Conservation (phyloP, 2,329 filamentous ascomycete species). For the Emydomyces testavorans region DNA sequence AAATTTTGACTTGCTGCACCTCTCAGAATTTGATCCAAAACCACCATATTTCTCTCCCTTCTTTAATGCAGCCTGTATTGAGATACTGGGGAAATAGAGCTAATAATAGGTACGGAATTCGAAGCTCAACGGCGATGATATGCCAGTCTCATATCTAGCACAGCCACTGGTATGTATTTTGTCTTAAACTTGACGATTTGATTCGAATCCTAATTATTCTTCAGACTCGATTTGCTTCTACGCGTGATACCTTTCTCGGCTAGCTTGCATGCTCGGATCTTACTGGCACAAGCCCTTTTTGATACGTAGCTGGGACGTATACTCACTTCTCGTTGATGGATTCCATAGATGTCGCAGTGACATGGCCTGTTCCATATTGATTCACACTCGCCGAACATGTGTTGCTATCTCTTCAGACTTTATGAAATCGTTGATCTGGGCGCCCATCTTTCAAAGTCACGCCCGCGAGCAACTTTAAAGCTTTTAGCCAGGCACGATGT, state of each 20-base stretch:
- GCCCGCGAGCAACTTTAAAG: conserved; percentile 4
- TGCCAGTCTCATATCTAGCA: neutral
- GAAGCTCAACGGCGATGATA: neutral
- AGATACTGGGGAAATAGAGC: neutral
- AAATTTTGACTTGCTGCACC: neutral
- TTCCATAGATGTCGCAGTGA: conserved; percentile 42
- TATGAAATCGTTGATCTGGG: neutral
- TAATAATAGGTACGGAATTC: neutral
- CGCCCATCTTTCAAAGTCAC: conserved; percentile 22
- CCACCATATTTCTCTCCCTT: neutral
- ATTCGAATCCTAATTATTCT: neutral
- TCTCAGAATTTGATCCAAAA: no score
- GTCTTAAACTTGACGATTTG: neutral
- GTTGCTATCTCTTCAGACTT: conserved; percentile 31
- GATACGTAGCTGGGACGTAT: conserved; percentile 43
- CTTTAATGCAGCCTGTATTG: no score
- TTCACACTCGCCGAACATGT: conserved; percentile 35
- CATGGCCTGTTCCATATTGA: conserved; percentile 41
- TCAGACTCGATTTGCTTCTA: neutral
- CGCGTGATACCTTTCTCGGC: neutral
- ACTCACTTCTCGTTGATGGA: conserved; percentile 38
- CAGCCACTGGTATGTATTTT: neutral
- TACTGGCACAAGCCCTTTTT: conserved; percentile 40
- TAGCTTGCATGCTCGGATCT: conserved; percentile 26
- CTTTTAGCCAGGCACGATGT: neutral